phyloP scores from a whole-genome alignment of 768 basidiomycete genomes.

The Nidula microcarpa region DNA sequence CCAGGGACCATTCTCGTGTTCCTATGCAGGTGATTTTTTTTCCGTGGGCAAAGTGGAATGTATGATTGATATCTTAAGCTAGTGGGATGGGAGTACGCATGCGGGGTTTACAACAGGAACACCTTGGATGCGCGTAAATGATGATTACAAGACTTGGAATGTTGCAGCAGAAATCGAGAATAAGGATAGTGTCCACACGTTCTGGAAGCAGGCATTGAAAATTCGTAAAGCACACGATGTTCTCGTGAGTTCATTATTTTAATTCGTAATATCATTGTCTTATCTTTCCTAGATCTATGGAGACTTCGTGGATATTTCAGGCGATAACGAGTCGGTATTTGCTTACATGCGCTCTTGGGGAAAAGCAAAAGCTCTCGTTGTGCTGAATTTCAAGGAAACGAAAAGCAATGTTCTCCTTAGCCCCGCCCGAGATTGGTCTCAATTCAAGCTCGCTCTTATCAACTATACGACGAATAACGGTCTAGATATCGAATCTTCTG shows the following conservation, averaged over 20 bases:
- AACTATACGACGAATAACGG: constrained; percentile 19
- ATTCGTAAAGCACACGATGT: constrained; percentile 52
- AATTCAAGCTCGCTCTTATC: constrained; percentile 18
- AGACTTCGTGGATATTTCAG: constrained; percentile 47
- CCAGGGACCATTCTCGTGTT: constrained; percentile 67
- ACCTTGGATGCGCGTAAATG: constrained; percentile 77
- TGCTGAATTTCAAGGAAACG: constrained; percentile 44
- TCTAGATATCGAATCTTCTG: not conserved
- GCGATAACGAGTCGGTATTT: constrained; percentile 46
- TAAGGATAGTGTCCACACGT: constrained; percentile 48
- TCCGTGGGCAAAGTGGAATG: not conserved
- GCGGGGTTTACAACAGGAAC: constrained; percentile 63
- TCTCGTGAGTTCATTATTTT: constrained; percentile 34
- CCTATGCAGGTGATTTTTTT: constrained; percentile 56
- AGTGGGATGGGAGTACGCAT: constrained; percentile 57
- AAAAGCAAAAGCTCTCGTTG: constrained; percentile 29
- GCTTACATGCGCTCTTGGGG: constrained; percentile 46
- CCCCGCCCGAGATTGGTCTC: constrained; percentile 4
- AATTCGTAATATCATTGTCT: not conserved
- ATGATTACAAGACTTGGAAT: constrained; percentile 63
- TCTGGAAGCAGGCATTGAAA: constrained; percentile 56
- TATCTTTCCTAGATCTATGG: constrained; percentile 48
- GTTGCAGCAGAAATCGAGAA: constrained; percentile 44
- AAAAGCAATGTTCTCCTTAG: constrained; percentile 15
- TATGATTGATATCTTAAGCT: not conserved